A percentile compares a stretch with the other conserved stretches of the same genome.
Conservation (phyloP, 257 asterid species). For the Craterostigma plantagineum region DNA sequence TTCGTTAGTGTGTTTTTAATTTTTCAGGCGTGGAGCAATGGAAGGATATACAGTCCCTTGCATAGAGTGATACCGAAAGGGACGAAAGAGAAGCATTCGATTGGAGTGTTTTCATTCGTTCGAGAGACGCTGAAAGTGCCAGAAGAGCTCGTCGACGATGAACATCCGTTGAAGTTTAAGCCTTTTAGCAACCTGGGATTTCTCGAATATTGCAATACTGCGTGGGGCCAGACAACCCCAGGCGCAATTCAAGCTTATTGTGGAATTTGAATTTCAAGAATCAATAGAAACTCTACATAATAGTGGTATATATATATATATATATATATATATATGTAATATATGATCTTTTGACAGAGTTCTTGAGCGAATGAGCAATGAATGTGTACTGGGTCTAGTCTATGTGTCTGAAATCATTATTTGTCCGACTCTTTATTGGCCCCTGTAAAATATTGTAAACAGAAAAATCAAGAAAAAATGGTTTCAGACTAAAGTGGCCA, state of each 20-base stretch:
- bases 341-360: too few relatives aligned
- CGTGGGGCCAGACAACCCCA: conserved; percentile 2
- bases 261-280: neutral
- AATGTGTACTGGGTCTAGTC: too few relatives aligned
- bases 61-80: conserved; percentile 22
- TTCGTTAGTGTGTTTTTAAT: too few relatives aligned
- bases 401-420: too few relatives aligned
- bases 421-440: too few relatives aligned
- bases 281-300: too few relatives aligned
- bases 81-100: conserved; percentile 13
- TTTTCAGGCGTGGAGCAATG: conserved; percentile 29
- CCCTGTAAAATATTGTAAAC: too few relatives aligned
- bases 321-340: too few relatives aligned
- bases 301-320: too few relatives aligned
- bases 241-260: neutral
- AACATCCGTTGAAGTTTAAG: conserved; percentile 17
- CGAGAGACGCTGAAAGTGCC: conserved; percentile 14
- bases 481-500: too few relatives aligned
- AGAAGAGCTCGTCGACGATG: conserved; percentile 19
- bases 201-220: conserved; percentile 18
- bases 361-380: too few relatives aligned
- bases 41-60: conserved; percentile 17
- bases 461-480: too few relatives aligned
- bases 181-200: conserved; percentile 18
- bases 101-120: conserved; percentile 15